phyloP scores from a whole-genome alignment of 2,329 filamentous ascomycete genomes.

The Colletotrichum plurivorum region DNA sequence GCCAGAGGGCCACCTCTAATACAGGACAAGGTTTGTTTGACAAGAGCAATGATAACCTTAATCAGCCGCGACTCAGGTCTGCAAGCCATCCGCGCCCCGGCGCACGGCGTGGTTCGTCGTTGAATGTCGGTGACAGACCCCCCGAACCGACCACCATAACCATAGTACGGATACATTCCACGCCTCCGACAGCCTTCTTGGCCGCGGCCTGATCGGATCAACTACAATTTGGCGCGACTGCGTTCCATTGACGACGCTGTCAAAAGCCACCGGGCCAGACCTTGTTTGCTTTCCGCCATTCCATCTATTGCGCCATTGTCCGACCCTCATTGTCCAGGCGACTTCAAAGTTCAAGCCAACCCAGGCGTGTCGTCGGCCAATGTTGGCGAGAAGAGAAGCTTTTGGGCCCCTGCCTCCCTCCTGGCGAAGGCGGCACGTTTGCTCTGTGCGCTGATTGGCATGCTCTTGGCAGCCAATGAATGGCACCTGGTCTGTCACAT shows the following conservation, averaged over 20 bases:
- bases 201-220: conserved; percentile 29
- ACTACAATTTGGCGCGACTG: conserved; percentile 19
- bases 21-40: conserved; percentile 14
- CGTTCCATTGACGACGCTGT: conserved; percentile 11
- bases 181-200: conserved; percentile 9
- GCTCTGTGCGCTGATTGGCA: neutral
- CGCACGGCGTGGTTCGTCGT: neutral
- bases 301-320: conserved; percentile 9
- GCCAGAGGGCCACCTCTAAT: conserved; percentile 4
- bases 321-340: neutral
- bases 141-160: neutral
- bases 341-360: conserved; percentile 1
- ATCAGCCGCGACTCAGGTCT: conserved; percentile 21
- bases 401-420: neutral
- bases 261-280: conserved; percentile 13
- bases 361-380: neutral
- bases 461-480: conserved; percentile 5
- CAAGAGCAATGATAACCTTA: conserved; percentile 36
- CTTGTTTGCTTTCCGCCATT: conserved; percentile 12
- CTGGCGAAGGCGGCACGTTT: neutral
- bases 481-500: conserved; percentile 1
- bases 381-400: conserved; percentile 11
- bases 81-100: neutral
- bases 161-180: neutral
- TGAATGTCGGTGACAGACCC: neutral